A percentile compares a stretch with the other conserved stretches of the same genome.
Conservation (phyloP, 2,329 filamentous ascomycete species). For the Sporothrix phasma region DNA sequence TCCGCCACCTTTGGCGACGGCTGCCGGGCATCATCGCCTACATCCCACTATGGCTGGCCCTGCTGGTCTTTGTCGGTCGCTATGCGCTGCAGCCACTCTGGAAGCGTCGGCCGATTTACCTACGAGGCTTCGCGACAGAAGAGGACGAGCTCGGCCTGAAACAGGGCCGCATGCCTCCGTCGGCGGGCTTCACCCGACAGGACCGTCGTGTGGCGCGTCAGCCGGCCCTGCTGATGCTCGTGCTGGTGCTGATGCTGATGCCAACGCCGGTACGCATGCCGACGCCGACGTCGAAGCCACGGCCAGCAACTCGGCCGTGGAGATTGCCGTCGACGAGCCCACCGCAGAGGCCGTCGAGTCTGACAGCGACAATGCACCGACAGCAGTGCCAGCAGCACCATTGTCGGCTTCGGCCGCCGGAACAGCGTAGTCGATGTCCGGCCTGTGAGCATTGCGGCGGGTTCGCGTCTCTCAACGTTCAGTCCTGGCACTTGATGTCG, state of each 20-base stretch:
- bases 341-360: neutral
- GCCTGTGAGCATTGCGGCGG: neutral
- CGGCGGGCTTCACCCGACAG: neutral
- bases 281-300: conserved; percentile 5
- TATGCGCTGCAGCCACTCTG: conserved; percentile 26
- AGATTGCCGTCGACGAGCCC: neutral
- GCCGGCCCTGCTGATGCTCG: no score
- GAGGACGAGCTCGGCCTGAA: conserved; percentile 14
- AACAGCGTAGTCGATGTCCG: conserved; percentile 8
- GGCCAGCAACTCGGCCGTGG: neutral
- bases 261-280: no score
- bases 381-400: conserved; percentile 11
- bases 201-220: neutral
- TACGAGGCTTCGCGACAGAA: conserved; percentile 28
- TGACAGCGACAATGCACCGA: conserved; percentile 7
- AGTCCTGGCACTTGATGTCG: conserved; percentile 24
- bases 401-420: conserved; percentile 10
- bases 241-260: no score
- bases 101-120: conserved; percentile 27
- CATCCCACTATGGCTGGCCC: conserved; percentile 25
- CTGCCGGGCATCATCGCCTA: conserved; percentile 27
- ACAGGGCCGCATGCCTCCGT: neutral
- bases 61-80: conserved; percentile 24
- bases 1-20: conserved; percentile 24
- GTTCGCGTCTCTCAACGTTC: conserved; percentile 7